Percentiles rank a stretch among this genome's conserved stretches.
phyloP scores from a whole-genome alignment of 2,329 filamentous ascomycete species.

The Arthrobotrys megalospora region DNA sequence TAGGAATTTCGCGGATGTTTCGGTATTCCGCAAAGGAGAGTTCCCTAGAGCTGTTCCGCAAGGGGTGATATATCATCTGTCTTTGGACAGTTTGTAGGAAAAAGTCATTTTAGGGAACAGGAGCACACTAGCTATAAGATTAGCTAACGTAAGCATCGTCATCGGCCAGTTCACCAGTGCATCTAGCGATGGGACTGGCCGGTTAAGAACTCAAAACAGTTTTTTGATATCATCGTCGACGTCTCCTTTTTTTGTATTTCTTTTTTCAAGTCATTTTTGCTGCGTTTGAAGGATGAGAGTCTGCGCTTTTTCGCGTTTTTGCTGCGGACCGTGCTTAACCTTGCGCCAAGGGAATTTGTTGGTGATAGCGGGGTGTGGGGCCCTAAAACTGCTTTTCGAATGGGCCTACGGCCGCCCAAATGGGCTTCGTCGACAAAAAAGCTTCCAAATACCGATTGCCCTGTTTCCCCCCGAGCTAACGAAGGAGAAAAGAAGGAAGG shows the following conservation, averaged over 20 bases:
- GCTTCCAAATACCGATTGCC: conserved; percentile 26
- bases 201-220: not conserved
- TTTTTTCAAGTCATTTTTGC: conserved; percentile 1
- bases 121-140: too few relatives aligned
- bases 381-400: not conserved
- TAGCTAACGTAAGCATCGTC: too few relatives aligned
- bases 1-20: too few relatives aligned
- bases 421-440: conserved; percentile 1
- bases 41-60: too few relatives aligned
- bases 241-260: not conserved
- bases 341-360: not conserved
- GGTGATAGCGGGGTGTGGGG: conserved; percentile 24
- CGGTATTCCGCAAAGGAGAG: too few relatives aligned
- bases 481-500: too few relatives aligned
- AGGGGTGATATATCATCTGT: too few relatives aligned
- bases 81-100: too few relatives aligned
- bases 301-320: conserved; percentile 43
- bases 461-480: too few relatives aligned
- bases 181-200: too few relatives aligned
- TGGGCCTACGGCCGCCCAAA: not conserved
- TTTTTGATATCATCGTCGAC: not conserved
- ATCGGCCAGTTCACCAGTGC: too few relatives aligned
- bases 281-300: not conserved
- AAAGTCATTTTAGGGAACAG: too few relatives aligned
- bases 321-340: not conserved